Evolutionary conservation across 768 basidiomycete genomes (phyloP), one percentile per base, ranked within the genome.

Genomic region (Serendipita sp.): DNA sequence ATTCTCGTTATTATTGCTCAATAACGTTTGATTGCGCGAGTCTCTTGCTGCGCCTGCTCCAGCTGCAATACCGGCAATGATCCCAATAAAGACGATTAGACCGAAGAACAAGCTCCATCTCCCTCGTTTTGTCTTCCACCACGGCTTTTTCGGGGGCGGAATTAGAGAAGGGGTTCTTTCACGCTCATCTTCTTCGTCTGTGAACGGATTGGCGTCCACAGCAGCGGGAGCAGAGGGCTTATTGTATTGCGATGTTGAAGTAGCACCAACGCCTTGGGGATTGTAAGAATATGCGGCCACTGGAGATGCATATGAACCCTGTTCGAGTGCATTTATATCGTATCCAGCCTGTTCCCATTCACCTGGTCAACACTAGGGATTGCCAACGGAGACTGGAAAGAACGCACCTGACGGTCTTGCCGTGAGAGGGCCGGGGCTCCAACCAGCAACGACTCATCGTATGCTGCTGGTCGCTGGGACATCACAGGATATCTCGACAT

Each of bases 401-500:
- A 38, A 36, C 56, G 16, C 28, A 60, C 56, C 56, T 60, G 56
- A 35, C 56, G 56, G 16, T 60, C 56, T 36, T 60, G 28, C 28
- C 56, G 56, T 36, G 56, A 30, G 56, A 60, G 28, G 16, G 56
- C 23, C 28, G 56, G 56, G 16, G 56, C 56, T 32, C 30, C 56
- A 34, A 35, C 56, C 28, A 60, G 56, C 28, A 60, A 18, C 34
- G 56, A 30, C 10, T 38, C 16, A 38, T 60, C 56, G 36, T 60
- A 60, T 10, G 56, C 30, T 23, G 32, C 18, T 2, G 56, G 56
- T 35, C 30, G 16, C 36, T 60, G 56, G 56, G 56, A 60, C 56
- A 60, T 60, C 16, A 8, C 34, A 36, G 56, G 56, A 60, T 60
- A 60, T 60, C 56, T 32, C n/a, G 56, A 60, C 56, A 60, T 60